phyloP scores from a whole-genome alignment of 805 yeast species.

The Wickerhamiella kurtzmanii region DNA sequence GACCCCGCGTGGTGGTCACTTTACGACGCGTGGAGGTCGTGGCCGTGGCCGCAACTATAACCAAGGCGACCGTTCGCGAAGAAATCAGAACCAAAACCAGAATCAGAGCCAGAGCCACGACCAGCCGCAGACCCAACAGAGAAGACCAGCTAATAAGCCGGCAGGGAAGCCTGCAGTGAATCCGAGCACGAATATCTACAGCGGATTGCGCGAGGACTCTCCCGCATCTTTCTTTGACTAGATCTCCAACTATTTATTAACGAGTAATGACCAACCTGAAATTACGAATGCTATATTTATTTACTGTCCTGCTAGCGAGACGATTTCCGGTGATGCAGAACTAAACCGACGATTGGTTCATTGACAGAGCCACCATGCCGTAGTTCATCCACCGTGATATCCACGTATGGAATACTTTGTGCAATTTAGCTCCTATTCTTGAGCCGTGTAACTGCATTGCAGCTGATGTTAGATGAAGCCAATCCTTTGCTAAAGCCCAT shows the following conservation, averaged over 20 bases:
- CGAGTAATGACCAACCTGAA: neutral
- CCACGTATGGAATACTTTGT: slow-evolving; percentile 3
- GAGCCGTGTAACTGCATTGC: slow-evolving; percentile 7
- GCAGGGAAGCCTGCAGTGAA: neutral
- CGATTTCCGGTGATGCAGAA: too few species aligned
- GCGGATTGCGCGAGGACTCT: neutral
- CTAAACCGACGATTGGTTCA: neutral
- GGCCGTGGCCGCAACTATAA: neutral
- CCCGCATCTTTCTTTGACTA: neutral
- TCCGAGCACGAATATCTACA: neutral
- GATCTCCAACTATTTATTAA: neutral
- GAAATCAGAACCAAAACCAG: neutral
- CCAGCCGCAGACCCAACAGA: neutral
- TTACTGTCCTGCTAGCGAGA: too few species aligned
- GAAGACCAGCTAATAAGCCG: neutral
- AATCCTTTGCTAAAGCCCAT: slow-evolving; percentile 23
- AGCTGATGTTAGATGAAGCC: slow-evolving; percentile 11
- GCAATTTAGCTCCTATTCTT: slow-evolving; percentile 5
- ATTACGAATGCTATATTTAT: too few species aligned
- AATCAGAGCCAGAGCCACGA: neutral
- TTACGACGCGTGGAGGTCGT: neutral
- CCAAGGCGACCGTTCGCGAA: slow-evolving; percentile 2
- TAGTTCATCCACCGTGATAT: slow-evolving; percentile 7
- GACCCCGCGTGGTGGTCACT: neutral
- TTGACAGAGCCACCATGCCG: neutral